Conservation (phyloP, 2,329 filamentous ascomycete genomes). For the Fusarium humuli region DNA sequence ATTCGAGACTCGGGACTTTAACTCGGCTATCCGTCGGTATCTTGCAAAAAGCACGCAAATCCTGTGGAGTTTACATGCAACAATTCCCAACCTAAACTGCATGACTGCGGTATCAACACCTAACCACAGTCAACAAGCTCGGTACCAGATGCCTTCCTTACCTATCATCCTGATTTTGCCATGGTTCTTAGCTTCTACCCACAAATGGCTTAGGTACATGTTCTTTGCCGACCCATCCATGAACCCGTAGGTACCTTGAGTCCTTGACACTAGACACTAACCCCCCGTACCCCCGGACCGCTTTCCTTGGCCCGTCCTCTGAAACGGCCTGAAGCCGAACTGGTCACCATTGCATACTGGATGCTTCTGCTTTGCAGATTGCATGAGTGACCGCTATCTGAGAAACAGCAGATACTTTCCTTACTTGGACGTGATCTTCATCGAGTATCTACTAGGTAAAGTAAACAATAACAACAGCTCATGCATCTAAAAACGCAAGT, state of each 20-base stretch:
- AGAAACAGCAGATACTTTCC: constrained; percentile 4
- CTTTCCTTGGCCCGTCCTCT: constrained; percentile 28
- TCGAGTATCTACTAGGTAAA: not conserved
- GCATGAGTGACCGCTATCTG: constrained; percentile 36
- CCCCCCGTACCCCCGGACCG: constrained; percentile 24
- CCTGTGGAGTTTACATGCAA: constrained; percentile 7
- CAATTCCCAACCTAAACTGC: constrained; percentile 9
- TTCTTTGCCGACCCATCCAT: constrained; percentile 10
- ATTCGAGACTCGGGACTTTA: not conserved
- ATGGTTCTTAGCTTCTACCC: not conserved
- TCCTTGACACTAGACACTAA: constrained; percentile 1
- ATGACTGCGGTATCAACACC: not conserved
- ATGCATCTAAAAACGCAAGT: not conserved
- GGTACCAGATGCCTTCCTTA: constrained; percentile 1
- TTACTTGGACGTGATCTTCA: not conserved
- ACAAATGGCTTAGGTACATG: not conserved
- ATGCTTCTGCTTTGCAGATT: constrained; percentile 10
- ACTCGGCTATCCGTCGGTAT: constrained; percentile 20
- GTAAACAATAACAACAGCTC: constrained; percentile 8
- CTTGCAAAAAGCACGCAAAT: constrained; percentile 2
- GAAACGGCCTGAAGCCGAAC: constrained; percentile 28
- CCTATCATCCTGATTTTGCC: constrained; percentile 4
- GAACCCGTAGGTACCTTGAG: not conserved
- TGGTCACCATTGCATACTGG: constrained; percentile 8
- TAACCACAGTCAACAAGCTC: constrained; percentile 3